These are phyloP conservation scores for Debaryomyces udenii DNA, from an alignment of 1,139 yeast genomes.

Conservation along the genomic window DNA sequence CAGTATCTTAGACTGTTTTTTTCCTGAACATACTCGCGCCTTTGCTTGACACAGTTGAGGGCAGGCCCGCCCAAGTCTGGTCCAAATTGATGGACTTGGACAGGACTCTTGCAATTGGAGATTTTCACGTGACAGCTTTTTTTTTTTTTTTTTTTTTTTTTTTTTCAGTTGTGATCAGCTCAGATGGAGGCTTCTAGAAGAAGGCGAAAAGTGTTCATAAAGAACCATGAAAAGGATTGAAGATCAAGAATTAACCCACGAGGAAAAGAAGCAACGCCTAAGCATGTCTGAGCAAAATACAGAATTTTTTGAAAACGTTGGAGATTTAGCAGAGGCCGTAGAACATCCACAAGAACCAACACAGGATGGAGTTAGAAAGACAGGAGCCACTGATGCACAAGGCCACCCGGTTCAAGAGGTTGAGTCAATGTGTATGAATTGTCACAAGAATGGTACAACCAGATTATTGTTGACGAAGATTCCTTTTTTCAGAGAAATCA, in stretches of 20 bases:
- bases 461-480: conserved; percentile 82
- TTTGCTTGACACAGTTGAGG: too few species aligned
- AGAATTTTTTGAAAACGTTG: conserved; percentile 39
- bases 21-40: too few species aligned
- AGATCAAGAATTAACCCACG: conserved; percentile 17
- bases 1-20: too few species aligned
- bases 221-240: conserved; percentile 26
- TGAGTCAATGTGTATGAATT: conserved; percentile 94
- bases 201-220: conserved; percentile 1
- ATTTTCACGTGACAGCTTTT: conserved; percentile 8
- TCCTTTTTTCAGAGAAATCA: conserved; percentile 90
- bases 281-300: conserved; percentile 16
- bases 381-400: conserved; percentile 78
- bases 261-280: conserved; percentile 20
- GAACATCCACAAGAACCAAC: conserved; percentile 17
- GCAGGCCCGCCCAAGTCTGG: too few species aligned
- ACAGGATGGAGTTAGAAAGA: conserved; percentile 26
- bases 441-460: conserved; percentile 84
- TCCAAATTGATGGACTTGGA: too few species aligned
- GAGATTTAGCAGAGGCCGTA: conserved; percentile 53
- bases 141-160: conserved; percentile 4
- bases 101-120: background rate
- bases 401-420: conserved; percentile 98
- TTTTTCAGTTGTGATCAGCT: conserved; percentile 1
- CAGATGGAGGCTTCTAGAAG: conserved; percentile 7